phyloP scores from a whole-genome alignment of 495 filamentous ascomycete species.

The Hypoxylon cercidicola region DNA sequence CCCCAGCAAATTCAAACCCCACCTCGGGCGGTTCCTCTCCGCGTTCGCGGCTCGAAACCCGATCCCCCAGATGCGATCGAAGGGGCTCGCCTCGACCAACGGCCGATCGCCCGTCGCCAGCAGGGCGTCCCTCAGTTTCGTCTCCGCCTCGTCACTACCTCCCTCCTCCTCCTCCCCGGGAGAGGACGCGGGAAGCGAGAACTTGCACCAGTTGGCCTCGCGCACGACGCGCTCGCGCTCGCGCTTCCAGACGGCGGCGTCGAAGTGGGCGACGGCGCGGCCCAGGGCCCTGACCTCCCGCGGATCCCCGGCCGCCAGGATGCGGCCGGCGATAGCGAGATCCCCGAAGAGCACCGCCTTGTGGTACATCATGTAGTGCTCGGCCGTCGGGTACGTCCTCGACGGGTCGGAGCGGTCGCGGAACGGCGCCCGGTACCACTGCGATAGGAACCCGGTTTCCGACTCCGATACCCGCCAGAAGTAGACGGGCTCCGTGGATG shows the following conservation, averaged over 20 bases:
- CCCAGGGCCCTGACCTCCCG: slow-evolving; percentile 65
- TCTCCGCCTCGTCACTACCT: background rate
- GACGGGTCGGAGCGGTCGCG: slow-evolving; percentile 30
- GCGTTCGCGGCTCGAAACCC: slow-evolving; percentile 66
- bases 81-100: slow-evolving; percentile 71
- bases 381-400: slow-evolving; percentile 50
- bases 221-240: slow-evolving; percentile 66
- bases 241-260: slow-evolving; percentile 62
- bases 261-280: slow-evolving; percentile 64
- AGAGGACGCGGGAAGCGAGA: too few species aligned
- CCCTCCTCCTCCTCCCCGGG: slow-evolving; percentile 6
- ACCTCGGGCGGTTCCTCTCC: slow-evolving; percentile 55
- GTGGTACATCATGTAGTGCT: slow-evolving; percentile 71
- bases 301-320: slow-evolving; percentile 56
- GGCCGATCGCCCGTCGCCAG: slow-evolving; percentile 67
- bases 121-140: slow-evolving; percentile 48
- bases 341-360: slow-evolving; percentile 68
- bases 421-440: slow-evolving; percentile 50
- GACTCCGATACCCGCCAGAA: slow-evolving; percentile 48
- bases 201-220: slow-evolving; percentile 69
- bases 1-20: slow-evolving; percentile 76
- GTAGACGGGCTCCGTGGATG: slow-evolving; percentile 31
- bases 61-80: slow-evolving; percentile 74
- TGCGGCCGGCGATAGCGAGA: slow-evolving; percentile 47
- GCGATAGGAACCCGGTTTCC: slow-evolving; percentile 46